Conservation (phyloP, 75 land plant genomes). For the Pinus taeda region DNA sequence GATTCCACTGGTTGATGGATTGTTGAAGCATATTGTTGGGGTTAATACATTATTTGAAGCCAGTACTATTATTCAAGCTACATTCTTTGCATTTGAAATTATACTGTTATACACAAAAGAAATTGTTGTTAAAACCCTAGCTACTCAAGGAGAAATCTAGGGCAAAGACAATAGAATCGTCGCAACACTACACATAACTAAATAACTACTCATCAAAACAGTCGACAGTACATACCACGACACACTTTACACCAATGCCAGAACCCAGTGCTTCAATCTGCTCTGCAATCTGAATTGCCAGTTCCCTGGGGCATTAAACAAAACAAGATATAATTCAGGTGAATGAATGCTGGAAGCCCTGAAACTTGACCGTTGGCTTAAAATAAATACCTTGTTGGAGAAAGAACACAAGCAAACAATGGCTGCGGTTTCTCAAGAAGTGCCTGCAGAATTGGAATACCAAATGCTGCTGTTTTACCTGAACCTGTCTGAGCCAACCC, state of each 20-base stretch:
- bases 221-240: constrained; percentile 50
- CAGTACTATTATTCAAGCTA: too few species aligned
- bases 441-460: constrained; percentile 86
- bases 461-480: constrained; percentile 96
- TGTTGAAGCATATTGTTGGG: too few species aligned
- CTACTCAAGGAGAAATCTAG: too few species aligned
- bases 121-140: too few species aligned
- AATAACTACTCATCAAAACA: constrained; percentile 4
- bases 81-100: too few species aligned
- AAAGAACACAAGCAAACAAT: constrained; percentile 89
- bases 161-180: too few species aligned
- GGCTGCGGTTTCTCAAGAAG: constrained; percentile 68
- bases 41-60: too few species aligned
- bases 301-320: constrained; percentile 50
- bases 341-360: not conserved
- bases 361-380: not conserved
- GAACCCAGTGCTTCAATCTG: constrained; percentile 96
- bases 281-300: constrained; percentile 92
- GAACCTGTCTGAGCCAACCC: constrained; percentile 97
- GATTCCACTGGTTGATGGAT: too few species aligned
- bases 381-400: constrained; percentile 71
- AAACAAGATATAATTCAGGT: not conserved
- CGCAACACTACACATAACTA: not conserved
- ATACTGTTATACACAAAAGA: too few species aligned
- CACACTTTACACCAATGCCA: constrained; percentile 76